Evolutionary conservation across 2,329 filamentous ascomycete species (phyloP).

Genomic region (Sporothrix luriei): DNA sequence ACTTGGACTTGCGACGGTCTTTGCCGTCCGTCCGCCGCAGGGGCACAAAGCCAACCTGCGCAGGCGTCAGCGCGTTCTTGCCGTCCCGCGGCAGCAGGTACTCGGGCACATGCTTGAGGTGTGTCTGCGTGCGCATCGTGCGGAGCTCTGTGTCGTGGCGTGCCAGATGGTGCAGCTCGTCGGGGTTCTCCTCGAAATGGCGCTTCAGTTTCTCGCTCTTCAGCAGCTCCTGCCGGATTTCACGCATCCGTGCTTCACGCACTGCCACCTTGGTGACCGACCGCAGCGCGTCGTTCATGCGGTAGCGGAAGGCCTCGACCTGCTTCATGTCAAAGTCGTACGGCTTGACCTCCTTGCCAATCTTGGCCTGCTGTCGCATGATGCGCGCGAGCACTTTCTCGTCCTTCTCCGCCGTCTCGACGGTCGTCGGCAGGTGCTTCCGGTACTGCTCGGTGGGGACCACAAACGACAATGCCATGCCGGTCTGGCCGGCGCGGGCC

Average conservation of each 20-base stretch:
- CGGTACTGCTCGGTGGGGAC: conserved; percentile 78
- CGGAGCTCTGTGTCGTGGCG: conserved; percentile 88
- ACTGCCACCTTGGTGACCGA: conserved; percentile 88
- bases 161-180: conserved; percentile 75
- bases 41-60: conserved; percentile 76
- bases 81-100: conserved; percentile 82
- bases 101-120: conserved; percentile 91
- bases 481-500: conserved; percentile 83
- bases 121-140: conserved; percentile 79
- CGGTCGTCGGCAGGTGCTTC: conserved; percentile 85
- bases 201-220: conserved; percentile 93
- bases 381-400: conserved; percentile 83
- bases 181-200: conserved; percentile 96
- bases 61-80: conserved; percentile 65
- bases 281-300: conserved; percentile 87
- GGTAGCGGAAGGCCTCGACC: conserved; percentile 90
- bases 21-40: conserved; percentile 59
- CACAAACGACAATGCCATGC: conserved; percentile 95
- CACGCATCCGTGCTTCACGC: conserved; percentile 83
- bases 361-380: conserved; percentile 72
- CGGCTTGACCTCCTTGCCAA: conserved; percentile 81
- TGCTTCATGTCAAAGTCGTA: conserved; percentile 95
- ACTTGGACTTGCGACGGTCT: conserved; percentile 46
- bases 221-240: conserved; percentile 84
- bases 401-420: conserved; percentile 75